Percentiles rank a stretch among this genome's conserved stretches.
phyloP scores from a whole-genome alignment of 257 asterid genomes.

The Jaltomata sinuosa region DNA sequence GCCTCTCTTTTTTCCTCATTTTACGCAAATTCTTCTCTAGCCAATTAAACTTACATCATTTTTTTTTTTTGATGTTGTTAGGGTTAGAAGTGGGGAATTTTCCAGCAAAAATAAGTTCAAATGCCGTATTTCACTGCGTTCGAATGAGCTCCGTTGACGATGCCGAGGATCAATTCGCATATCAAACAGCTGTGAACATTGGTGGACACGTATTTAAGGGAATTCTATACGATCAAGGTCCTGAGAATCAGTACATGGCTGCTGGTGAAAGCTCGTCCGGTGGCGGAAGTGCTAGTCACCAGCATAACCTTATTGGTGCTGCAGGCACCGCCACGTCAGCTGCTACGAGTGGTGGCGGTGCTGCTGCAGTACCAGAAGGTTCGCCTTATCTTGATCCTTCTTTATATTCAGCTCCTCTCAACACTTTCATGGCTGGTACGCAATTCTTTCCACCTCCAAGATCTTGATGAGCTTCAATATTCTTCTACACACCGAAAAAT shows the following conservation, averaged over 20 bases:
- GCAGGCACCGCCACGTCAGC: conserved; percentile 26
- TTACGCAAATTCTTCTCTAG: background rate
- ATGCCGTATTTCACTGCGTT: conserved; percentile 79
- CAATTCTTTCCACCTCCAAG: conserved; percentile 96
- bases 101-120: conserved; percentile 69
- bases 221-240: conserved; percentile 82
- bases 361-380: conserved; percentile 1
- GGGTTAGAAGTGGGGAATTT: conserved; percentile 81
- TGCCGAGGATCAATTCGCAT: conserved; percentile 66
- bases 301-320: conserved; percentile 40
- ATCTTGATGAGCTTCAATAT: conserved; percentile 30
- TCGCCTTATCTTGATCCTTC: conserved; percentile 49
- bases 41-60: background rate
- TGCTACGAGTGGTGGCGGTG: conserved; percentile 14
- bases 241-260: conserved; percentile 56
- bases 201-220: conserved; percentile 92
- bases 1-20: conserved; percentile 1
- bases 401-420: conserved; percentile 54
- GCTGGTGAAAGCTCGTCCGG: conserved; percentile 67
- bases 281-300: conserved; percentile 67
- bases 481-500: background rate
- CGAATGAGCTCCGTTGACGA: conserved; percentile 72
- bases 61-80: conserved; percentile 8
- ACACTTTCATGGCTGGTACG: conserved; percentile 84
- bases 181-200: conserved; percentile 87